phyloP scores from a whole-genome alignment of 805 yeast genomes.

The Candida tallmaniae region DNA sequence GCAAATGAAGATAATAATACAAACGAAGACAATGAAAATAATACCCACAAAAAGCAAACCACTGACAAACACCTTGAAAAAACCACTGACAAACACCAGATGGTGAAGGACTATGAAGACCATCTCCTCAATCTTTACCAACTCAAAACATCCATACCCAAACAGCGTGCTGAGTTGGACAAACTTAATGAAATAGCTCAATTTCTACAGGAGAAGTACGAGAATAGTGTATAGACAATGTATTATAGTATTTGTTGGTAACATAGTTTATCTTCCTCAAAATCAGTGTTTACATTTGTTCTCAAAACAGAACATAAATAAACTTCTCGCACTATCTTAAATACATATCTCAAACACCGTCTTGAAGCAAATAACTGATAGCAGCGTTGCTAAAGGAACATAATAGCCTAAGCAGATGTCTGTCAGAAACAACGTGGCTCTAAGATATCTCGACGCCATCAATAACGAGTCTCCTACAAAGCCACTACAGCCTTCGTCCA shows the following conservation, averaged over 20 bases:
- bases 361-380: too few species aligned
- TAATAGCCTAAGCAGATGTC: too few species aligned
- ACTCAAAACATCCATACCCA: slow-evolving; percentile 35
- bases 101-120: slow-evolving; percentile 22
- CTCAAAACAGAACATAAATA: too few species aligned
- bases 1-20: slow-evolving; percentile 1
- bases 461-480: slow-evolving; percentile 21
- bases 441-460: slow-evolving; percentile 32
- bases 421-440: slow-evolving; percentile 23
- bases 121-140: slow-evolving; percentile 25
- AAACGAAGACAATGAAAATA: not conserved
- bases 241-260: too few species aligned
- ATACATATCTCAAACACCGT: too few species aligned
- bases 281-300: too few species aligned
- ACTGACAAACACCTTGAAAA: not conserved
- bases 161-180: slow-evolving; percentile 29
- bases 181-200: slow-evolving; percentile 24
- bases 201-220: slow-evolving; percentile 5
- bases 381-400: too few species aligned
- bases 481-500: slow-evolving; percentile 29
- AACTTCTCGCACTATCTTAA: too few species aligned
- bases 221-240: slow-evolving; percentile 1
- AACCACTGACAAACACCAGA: slow-evolving; percentile 7
- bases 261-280: too few species aligned
- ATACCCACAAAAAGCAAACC: not conserved